Conservation (phyloP, 768 basidiomycete genomes). For the Rhizopogon vinicolor region DNA sequence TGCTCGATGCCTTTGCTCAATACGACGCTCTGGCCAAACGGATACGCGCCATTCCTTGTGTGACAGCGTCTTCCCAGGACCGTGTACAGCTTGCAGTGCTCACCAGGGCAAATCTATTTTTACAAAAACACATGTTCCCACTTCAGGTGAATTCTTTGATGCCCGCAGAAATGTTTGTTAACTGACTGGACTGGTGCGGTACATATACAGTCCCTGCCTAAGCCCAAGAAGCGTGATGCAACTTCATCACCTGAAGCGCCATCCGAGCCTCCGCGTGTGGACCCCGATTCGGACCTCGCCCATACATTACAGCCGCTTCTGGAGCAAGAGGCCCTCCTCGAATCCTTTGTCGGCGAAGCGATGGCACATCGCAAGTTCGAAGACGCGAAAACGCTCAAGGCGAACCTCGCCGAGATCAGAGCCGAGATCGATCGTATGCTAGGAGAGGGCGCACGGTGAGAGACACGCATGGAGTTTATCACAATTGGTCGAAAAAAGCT, state of each 20-base stretch:
- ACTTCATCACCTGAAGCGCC: constrained; percentile 7
- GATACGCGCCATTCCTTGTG: constrained; percentile 68
- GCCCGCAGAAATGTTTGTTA: background rate
- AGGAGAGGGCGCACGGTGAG: constrained; percentile 22
- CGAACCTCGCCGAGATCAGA: constrained; percentile 78
- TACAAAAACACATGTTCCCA: constrained; percentile 86
- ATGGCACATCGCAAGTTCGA: constrained; percentile 91
- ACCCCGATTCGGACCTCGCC: constrained; percentile 68
- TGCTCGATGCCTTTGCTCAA: constrained; percentile 81
- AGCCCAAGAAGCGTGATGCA: constrained; percentile 33
- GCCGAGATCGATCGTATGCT: constrained; percentile 75
- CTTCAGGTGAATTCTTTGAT: constrained; percentile 15
- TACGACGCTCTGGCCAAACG: constrained; percentile 89
- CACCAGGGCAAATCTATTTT: constrained; percentile 69
- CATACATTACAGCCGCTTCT: constrained; percentile 78
- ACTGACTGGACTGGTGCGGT: background rate
- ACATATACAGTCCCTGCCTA: constrained; percentile 39
- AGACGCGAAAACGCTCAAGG: constrained; percentile 82
- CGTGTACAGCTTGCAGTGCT: constrained; percentile 80
- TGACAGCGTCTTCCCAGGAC: constrained; percentile 70
- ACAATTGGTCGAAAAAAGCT: background rate
- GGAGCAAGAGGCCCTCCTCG: constrained; percentile 91
- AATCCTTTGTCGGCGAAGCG: constrained; percentile 88
- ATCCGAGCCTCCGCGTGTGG: constrained; percentile 32
- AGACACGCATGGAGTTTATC: background rate